Conservation (phyloP, 495 filamentous ascomycete genomes). For the Aspergillus egyptiacus region DNA sequence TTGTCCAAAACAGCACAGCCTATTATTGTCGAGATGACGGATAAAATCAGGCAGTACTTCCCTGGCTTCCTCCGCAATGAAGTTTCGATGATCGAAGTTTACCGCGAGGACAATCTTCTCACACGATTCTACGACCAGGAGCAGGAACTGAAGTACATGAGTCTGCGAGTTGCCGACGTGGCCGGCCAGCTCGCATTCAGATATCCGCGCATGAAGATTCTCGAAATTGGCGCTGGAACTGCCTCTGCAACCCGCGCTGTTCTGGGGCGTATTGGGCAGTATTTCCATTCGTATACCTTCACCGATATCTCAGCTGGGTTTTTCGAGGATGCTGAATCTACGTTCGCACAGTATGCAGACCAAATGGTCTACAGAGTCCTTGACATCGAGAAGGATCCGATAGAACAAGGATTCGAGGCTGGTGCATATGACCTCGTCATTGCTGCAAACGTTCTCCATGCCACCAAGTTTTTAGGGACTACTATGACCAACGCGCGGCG, state of each 20-base stretch:
- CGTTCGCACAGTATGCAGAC: conserved; percentile 20
- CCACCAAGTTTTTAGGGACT: conserved; percentile 39
- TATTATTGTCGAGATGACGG: background rate
- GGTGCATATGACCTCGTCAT: conserved; percentile 46
- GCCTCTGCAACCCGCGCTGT: conserved; percentile 30
- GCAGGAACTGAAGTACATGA: background rate
- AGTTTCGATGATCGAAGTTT: background rate
- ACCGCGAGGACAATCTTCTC: conserved; percentile 16
- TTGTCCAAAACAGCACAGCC: background rate
- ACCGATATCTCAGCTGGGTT: conserved; percentile 35
- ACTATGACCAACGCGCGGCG: conserved; percentile 41
- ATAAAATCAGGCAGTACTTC: background rate
- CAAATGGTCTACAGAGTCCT: conserved; percentile 44
- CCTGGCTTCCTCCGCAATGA: background rate
- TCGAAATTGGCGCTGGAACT: conserved; percentile 41
- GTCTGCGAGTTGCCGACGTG: background rate
- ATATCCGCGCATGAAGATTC: conserved; percentile 32
- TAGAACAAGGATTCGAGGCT: conserved; percentile 41
- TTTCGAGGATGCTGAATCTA: conserved; percentile 25
- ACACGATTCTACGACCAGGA: background rate
- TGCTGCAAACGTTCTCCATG: conserved; percentile 49
- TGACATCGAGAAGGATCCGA: conserved; percentile 41
- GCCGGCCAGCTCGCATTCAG: conserved; percentile 27
- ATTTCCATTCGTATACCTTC: conserved; percentile 36
- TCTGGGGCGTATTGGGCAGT: background rate